Percentiles rank a stretch among this genome's conserved stretches.
These are phyloP conservation scores for Thinopyrum elongatum DNA, from an alignment of 176 grass and related monocot genomes.

Conservation along the genomic window DNA sequence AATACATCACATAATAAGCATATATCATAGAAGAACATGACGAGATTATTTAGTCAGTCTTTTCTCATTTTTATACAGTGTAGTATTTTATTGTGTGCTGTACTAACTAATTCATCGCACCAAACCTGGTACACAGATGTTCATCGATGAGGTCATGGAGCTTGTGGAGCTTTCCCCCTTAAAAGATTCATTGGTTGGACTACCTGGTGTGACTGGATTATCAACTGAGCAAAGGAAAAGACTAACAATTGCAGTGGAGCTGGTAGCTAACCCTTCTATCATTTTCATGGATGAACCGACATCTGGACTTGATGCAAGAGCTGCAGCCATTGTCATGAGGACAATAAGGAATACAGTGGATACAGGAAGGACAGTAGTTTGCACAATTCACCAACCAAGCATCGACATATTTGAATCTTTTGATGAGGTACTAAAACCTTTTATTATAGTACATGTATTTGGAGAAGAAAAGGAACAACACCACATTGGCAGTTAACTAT, in stretches of 20 bases:
- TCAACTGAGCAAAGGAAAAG: constrained; percentile 92
- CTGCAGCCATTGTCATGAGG: constrained; percentile 93
- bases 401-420: constrained; percentile 98
- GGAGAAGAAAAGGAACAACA: not conserved
- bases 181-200: constrained; percentile 71
- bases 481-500: not conserved
- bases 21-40: not conserved
- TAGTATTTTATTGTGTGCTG: not conserved
- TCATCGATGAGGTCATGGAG: constrained; percentile 87
- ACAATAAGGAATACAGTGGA: constrained; percentile 81
- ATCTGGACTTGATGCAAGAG: constrained; percentile 82
- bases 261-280: constrained; percentile 85
- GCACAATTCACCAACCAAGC: constrained; percentile 97
- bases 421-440: constrained; percentile 64
- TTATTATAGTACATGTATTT: not conserved
- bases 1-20: not conserved
- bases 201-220: constrained; percentile 80
- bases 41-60: not conserved
- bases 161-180: constrained; percentile 77
- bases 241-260: constrained; percentile 86
- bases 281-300: constrained; percentile 98
- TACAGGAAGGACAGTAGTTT: constrained; percentile 90
- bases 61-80: not conserved
- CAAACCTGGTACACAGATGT: constrained; percentile 45
- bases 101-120: not conserved